Percentiles rank a stretch among this genome's conserved stretches.
Conservation (phyloP, 306 rosid species). For the Prunus armeniaca region DNA sequence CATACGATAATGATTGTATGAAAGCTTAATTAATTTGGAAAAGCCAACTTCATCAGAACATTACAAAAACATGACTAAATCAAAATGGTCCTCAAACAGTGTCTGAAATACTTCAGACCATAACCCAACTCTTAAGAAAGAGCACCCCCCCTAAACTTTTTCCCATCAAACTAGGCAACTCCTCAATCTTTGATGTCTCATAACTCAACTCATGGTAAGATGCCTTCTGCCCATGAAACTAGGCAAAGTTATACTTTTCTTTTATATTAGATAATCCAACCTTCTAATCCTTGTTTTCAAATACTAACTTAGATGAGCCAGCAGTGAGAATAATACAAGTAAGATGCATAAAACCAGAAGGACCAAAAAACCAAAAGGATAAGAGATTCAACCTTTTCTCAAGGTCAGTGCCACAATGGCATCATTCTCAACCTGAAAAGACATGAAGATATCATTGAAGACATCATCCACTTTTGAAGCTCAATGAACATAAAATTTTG, state of each 20-base stretch:
- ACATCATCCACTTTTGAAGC: slow-evolving; percentile 7
- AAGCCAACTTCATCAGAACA: neutral
- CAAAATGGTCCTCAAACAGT: neutral
- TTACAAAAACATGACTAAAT: neutral
- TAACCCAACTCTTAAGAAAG: neutral
- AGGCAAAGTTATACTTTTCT: neutral
- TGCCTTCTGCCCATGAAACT: neutral
- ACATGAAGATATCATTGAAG: neutral
- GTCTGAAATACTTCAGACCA: neutral
- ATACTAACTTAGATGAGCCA: neutral
- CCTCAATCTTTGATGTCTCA: neutral
- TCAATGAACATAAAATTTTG: neutral
- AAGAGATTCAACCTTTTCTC: slow-evolving; percentile 58
- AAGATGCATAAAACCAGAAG: neutral
- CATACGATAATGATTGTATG: neutral
- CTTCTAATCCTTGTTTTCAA: neutral
- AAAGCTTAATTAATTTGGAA: neutral
- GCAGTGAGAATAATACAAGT: neutral
- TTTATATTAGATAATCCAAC: neutral
- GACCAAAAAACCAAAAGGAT: neutral
- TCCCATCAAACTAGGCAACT: neutral
- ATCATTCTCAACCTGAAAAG: slow-evolving; percentile 81
- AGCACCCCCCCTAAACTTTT: neutral
- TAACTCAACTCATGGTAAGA: too few species aligned
- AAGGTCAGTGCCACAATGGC: slow-evolving; percentile 79